Base-by-base conservation (phyloP, 441 rosid genomes). In the Erysimum cheiri region DNA sequence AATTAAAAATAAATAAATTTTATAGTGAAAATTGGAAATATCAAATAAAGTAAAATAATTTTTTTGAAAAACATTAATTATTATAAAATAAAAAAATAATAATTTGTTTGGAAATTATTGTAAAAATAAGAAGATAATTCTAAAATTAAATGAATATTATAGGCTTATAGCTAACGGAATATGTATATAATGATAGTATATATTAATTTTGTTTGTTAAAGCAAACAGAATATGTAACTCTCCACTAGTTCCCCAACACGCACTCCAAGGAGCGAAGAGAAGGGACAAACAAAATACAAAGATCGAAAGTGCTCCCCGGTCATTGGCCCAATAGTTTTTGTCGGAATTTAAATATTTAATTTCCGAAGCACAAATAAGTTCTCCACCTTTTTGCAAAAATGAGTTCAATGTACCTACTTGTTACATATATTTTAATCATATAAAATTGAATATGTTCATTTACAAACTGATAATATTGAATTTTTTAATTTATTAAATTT, bases 321-420 rank as follows among this genome's bases (percentile, higher is more conserved):
- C 69, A 17, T 28, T 66, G 52, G 60, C 52, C 52, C 52, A 66
- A 41, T 40, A 31, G 9, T 53, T 40, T 53, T 67, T 67, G 62
- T 40, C 71, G 71, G 71, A 54, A 54, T n/a, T 3, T 49, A 2
- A 37, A 10, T 37, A 37, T 37, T 36, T 11, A 39, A 26, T 14
- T 50, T 65, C 4, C 17, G 26, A 49, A 36, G 15, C 12, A 15
- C 26, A 52, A 12, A 24, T n/a, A 24, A n/a, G 36, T 36, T 46
- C 13, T 46, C 13, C 22, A 13, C 24, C 40, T 69, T 58, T 69
- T 69, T 26, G 40, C 32, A 12, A 14, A 47, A 11, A 58, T 8
- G 32, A 39, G 60, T 60, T 60, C 60, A 29, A 29, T 49, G 43
- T 8, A 70, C 53, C 50, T 70, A 6, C 41, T 28, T 29, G 37